These are phyloP conservation scores for Tricholoma bakamatsutake DNA, from an alignment of 768 basidiomycete species.

Conservation along the genomic window DNA sequence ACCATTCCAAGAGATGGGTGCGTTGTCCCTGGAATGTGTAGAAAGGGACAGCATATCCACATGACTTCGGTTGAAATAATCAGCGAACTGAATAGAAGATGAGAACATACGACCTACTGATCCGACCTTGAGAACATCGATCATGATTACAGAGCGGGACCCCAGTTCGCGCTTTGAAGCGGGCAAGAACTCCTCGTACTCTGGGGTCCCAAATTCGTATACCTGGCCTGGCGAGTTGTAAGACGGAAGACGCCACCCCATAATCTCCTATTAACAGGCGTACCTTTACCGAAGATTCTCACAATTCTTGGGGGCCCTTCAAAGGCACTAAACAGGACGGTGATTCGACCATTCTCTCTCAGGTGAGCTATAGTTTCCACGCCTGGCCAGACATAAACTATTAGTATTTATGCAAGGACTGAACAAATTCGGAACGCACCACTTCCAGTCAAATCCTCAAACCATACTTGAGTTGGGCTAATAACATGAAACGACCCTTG, in stretches of 20 bases:
- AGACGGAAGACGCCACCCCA: background rate
- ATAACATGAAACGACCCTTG: slow-evolving; percentile 56
- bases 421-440: slow-evolving; percentile 33
- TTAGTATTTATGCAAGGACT: background rate
- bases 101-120: slow-evolving; percentile 26
- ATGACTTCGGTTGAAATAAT: slow-evolving; percentile 39
- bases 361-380: slow-evolving; percentile 43
- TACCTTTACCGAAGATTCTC: slow-evolving; percentile 56
- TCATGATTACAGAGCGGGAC: slow-evolving; percentile 53
- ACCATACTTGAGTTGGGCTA: slow-evolving; percentile 54
- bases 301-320: slow-evolving; percentile 54
- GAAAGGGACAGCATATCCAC: slow-evolving; percentile 59
- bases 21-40: slow-evolving; percentile 55
- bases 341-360: slow-evolving; percentile 57
- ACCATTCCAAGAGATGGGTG: slow-evolving; percentile 41
- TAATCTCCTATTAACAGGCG: slow-evolving; percentile 2
- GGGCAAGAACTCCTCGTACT: slow-evolving; percentile 50
- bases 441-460: slow-evolving; percentile 68
- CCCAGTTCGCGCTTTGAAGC: slow-evolving; percentile 42
- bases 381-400: slow-evolving; percentile 16
- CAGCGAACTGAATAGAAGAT: background rate
- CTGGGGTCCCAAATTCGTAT: slow-evolving; percentile 57
- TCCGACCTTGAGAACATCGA: slow-evolving; percentile 55
- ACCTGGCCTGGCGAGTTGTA: slow-evolving; percentile 37
- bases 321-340: slow-evolving; percentile 58